These are phyloP conservation scores for Ogataea minuta DNA, from an alignment of 805 yeast species.

Conservation along the genomic window DNA sequence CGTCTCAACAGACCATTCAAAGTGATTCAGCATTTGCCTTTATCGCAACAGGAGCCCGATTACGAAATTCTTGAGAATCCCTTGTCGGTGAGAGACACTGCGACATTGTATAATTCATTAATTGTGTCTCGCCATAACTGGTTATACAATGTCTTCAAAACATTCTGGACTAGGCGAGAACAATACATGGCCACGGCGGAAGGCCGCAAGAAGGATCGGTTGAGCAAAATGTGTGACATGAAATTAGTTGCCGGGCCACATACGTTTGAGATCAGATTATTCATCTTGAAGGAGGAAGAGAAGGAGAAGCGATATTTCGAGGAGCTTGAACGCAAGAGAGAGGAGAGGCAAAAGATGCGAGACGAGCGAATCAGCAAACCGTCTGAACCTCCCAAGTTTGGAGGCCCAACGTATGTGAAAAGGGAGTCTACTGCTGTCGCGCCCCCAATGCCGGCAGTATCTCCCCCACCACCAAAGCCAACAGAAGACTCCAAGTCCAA, in stretches of 20 bases:
- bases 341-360: slow-evolving; percentile 33
- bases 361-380: slow-evolving; percentile 30
- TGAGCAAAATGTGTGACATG: slow-evolving; percentile 86
- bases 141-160: slow-evolving; percentile 66
- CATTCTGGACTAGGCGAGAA: slow-evolving; percentile 62
- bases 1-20: slow-evolving; percentile 56
- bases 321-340: slow-evolving; percentile 31
- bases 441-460: slow-evolving; percentile 1
- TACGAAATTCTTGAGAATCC: slow-evolving; percentile 62
- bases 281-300: slow-evolving; percentile 80
- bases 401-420: neutral
- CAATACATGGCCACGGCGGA: slow-evolving; percentile 48
- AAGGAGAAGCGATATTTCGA: slow-evolving; percentile 44
- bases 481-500: slow-evolving; percentile 22
- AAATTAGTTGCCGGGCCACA: slow-evolving; percentile 79
- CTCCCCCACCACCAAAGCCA: slow-evolving; percentile 2
- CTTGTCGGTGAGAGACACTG: slow-evolving; percentile 67
- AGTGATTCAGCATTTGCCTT: slow-evolving; percentile 63
- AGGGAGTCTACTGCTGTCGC: slow-evolving; percentile 1
- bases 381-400: neutral
- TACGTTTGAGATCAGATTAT: slow-evolving; percentile 68
- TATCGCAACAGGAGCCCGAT: slow-evolving; percentile 63
- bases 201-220: slow-evolving; percentile 63
- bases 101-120: slow-evolving; percentile 67
- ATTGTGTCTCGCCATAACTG: slow-evolving; percentile 69